Evolutionary conservation across 192 early-diverging fungal genomes (phyloP).

Genomic region (Phlyctochytrium planicorne): DNA sequence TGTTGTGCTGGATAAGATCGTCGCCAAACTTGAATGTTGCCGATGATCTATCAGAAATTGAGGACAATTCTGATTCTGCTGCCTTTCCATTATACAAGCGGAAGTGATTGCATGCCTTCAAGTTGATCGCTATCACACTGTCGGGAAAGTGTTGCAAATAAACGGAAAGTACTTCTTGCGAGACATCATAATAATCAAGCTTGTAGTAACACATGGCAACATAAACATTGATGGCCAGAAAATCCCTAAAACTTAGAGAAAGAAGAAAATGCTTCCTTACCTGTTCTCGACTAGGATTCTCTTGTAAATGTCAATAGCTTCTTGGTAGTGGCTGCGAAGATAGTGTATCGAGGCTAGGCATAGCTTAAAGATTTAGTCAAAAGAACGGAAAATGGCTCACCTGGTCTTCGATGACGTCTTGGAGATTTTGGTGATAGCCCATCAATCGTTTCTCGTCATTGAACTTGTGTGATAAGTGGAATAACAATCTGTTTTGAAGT

Average conservation of each 20-base stretch:
- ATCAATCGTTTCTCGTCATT: conserved; percentile 66
- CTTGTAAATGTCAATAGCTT: conserved; percentile 68
- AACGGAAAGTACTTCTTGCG: conserved; percentile 60
- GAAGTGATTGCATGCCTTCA: conserved; percentile 66
- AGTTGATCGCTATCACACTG: conserved; percentile 55
- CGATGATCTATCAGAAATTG: conserved; percentile 46
- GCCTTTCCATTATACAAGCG: conserved; percentile 64
- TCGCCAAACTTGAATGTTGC: conserved; percentile 52
- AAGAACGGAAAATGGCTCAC: conserved; percentile 12
- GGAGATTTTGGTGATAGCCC: conserved; percentile 60
- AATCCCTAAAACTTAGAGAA: conserved; percentile 39
- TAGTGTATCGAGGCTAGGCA: conserved; percentile 62
- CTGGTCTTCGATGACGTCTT: conserved; percentile 66
- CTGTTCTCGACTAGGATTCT: conserved; percentile 58
- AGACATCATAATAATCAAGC: conserved; percentile 66
- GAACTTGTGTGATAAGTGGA: conserved; percentile 64
- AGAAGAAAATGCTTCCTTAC: conserved; percentile 21
- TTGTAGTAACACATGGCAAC: conserved; percentile 69
- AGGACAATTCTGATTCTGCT: conserved; percentile 55
- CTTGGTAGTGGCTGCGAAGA: conserved; percentile 62
- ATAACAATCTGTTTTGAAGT: conserved; percentile 60
- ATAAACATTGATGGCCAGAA: conserved; percentile 60
- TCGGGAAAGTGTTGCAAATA: conserved; percentile 60
- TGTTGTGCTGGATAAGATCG: conserved; percentile 49
- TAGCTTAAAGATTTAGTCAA: conserved; percentile 20